Evolutionary conservation across 129 eudicot genomes (phyloP).

Genomic region (Gnaphalium uliginosum): DNA sequence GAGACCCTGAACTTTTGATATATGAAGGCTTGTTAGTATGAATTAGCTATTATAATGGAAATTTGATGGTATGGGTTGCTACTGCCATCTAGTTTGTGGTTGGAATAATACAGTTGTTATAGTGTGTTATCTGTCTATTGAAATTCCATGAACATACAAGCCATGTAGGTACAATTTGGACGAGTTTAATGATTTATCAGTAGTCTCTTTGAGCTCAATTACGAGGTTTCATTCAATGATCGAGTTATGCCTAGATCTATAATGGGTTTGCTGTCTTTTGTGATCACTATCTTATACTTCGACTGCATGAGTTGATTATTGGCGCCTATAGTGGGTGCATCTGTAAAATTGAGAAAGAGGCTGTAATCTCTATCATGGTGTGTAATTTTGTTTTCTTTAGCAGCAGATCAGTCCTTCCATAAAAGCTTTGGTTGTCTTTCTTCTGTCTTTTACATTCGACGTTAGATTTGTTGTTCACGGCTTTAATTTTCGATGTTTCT

Average conservation of each 20-base stretch:
- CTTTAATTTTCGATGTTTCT: neutral
- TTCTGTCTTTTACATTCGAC: conserved; percentile 11
- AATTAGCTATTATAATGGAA: conserved; percentile 24
- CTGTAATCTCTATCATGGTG: neutral
- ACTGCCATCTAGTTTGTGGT: conserved; percentile 33
- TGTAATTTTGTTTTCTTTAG: neutral
- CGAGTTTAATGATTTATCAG: conserved; percentile 17
- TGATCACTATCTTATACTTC: neutral
- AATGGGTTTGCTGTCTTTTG: conserved; percentile 9
- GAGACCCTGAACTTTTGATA: conserved; percentile 36
- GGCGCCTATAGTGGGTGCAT: neutral
- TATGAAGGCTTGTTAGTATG: conserved; percentile 26
- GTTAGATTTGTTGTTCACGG: conserved; percentile 8
- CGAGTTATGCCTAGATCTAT: conserved; percentile 12
- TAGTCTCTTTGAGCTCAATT: conserved; percentile 19
- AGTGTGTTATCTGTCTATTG: conserved; percentile 14
- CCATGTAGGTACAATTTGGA: conserved; percentile 19
- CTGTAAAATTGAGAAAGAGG: neutral
- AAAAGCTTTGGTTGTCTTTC: conserved; percentile 7
- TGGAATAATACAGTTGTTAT: conserved; percentile 28
- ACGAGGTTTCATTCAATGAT: conserved; percentile 3
- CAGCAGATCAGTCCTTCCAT: neutral
- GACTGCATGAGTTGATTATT: conserved; percentile 16
- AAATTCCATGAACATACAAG: conserved; percentile 17
- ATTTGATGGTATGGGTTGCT: conserved; percentile 34